Percentiles rank a stretch among this genome's conserved stretches.
phyloP scores from a whole-genome alignment of 768 basidiomycete species.

The Pholiota conissans region DNA sequence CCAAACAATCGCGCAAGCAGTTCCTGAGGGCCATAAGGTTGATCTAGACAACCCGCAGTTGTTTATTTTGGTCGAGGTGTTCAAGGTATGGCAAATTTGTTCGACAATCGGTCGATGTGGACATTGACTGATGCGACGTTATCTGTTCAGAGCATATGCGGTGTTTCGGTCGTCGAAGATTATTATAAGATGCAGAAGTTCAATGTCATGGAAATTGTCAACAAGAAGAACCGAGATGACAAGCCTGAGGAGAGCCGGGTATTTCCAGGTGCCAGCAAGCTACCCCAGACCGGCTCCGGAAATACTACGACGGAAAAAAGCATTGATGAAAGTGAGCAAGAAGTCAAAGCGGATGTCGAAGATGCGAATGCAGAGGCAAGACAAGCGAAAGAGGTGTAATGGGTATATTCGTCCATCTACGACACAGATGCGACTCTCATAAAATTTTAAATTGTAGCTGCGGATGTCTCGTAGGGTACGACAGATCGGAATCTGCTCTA shows the following conservation, averaged over 20 bases:
- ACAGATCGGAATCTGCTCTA: background rate
- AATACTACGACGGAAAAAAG: background rate
- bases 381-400: too few species aligned
- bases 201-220: slow-evolving; percentile 76
- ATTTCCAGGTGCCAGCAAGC: background rate
- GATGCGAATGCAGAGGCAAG: too few species aligned
- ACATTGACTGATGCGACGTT: background rate
- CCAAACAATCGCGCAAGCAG: slow-evolving; percentile 66
- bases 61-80: slow-evolving; percentile 79
- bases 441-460: too few species aligned
- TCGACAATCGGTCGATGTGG: background rate
- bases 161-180: slow-evolving; percentile 70
- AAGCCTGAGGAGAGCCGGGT: slow-evolving; percentile 1
- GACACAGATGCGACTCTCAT: too few species aligned
- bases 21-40: slow-evolving; percentile 68
- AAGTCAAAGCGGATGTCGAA: background rate
- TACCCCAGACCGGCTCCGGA: background rate
- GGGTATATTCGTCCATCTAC: too few species aligned
- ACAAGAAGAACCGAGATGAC: slow-evolving; percentile 33
- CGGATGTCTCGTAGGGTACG: too few species aligned
- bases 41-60: slow-evolving; percentile 67
- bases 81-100: slow-evolving; percentile 56
- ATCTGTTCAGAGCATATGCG: slow-evolving; percentile 62
- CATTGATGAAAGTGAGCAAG: background rate
- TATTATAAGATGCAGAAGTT: slow-evolving; percentile 76